Evolutionary conservation across 768 basidiomycete genomes (phyloP).

Genomic region (Bullera alba): DNA sequence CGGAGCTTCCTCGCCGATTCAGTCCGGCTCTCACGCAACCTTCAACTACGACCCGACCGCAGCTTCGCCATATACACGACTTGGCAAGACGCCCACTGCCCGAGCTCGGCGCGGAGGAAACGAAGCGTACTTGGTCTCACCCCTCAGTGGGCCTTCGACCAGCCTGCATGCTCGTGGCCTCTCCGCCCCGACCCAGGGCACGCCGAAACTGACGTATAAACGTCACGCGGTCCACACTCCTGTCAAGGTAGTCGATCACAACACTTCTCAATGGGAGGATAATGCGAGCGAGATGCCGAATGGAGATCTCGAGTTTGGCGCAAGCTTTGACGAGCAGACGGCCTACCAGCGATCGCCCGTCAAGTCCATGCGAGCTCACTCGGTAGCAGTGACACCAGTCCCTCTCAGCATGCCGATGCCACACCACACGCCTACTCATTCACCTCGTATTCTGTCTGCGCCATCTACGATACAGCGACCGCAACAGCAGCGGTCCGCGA

Average conservation of each 20-base stretch:
- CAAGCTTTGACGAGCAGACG: neutral
- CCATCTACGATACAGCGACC: neutral
- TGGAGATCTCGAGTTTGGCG: neutral
- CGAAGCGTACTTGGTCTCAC: neutral
- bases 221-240: neutral
- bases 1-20: neutral
- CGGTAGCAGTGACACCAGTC: neutral
- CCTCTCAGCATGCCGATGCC: neutral
- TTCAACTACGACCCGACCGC: neutral
- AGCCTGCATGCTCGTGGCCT: no score
- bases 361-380: neutral
- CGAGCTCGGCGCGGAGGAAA: neutral
- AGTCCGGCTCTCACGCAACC: neutral
- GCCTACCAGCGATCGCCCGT: neutral
- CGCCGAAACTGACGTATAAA: no score
- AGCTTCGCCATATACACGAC: neutral
- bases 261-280: neutral
- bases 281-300: no score
- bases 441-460: neutral
- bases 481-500: neutral
- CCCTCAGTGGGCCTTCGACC: neutral
- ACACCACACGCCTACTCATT: neutral
- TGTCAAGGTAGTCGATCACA: neutral
- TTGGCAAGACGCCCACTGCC: constrained; percentile 1
- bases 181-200: neutral